Conservation (phyloP, 1,139 yeast genomes). For the Candida sp. region DNA sequence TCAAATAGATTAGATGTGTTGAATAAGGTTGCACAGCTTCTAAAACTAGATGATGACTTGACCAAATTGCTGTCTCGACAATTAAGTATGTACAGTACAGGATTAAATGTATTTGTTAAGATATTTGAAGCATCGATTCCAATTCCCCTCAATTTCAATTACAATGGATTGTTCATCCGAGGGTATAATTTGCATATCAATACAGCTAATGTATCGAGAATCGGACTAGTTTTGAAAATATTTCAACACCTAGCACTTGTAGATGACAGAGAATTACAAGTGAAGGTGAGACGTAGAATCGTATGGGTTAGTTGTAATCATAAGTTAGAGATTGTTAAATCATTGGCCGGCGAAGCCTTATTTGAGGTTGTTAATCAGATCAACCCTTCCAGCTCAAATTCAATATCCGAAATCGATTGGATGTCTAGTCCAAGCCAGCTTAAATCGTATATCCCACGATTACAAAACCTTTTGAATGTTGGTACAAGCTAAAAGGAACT, state of each 20-base stretch:
- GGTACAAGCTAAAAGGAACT: no score
- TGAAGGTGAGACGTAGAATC: conserved; percentile 23
- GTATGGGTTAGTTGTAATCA: conserved; percentile 28
- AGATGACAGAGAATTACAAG: conserved; percentile 3
- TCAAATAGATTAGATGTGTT: conserved; percentile 8
- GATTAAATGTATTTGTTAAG: conserved; percentile 31
- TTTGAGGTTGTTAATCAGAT: conserved; percentile 27
- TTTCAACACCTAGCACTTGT: conserved; percentile 28
- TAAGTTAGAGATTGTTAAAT: conserved; percentile 22
- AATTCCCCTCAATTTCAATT: conserved; percentile 6
- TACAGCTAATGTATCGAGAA: conserved; percentile 32
- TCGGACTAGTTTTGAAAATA: conserved; percentile 29
- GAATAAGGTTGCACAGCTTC: conserved; percentile 11
- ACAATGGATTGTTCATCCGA: conserved; percentile 36
- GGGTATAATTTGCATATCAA: conserved; percentile 56
- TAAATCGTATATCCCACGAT: conserved; percentile 5
- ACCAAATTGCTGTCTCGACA: conserved; percentile 11
- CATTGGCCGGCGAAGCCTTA: conserved; percentile 27
- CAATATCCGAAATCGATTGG: conserved; percentile 18
- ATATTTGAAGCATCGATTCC: conserved; percentile 29
- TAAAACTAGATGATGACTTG: conserved; percentile 10
- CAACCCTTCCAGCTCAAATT: conserved; percentile 5
- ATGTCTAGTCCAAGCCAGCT: background rate
- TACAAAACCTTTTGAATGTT: conserved; percentile 4
- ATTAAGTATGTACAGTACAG: conserved; percentile 16